These are phyloP conservation scores for Russula abietina DNA, from an alignment of 768 basidiomycete genomes.

Conservation along the genomic window DNA sequence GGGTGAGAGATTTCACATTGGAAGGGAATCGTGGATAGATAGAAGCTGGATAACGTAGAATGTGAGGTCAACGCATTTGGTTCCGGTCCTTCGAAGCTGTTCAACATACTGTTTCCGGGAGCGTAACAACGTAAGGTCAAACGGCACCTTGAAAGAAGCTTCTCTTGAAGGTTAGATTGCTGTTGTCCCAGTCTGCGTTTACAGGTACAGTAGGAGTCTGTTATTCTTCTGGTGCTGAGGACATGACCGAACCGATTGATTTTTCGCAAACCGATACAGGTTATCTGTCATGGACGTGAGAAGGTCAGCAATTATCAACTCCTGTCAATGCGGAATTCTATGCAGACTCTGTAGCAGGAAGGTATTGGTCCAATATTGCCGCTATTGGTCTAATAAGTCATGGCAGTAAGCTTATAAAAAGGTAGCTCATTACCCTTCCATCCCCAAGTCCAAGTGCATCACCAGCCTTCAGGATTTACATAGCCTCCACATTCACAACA, in stretches of 20 bases:
- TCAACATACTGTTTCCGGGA: slow-evolving; percentile 1
- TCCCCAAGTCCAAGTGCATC: slow-evolving; percentile 4
- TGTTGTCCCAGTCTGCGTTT: neutral
- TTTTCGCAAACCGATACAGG: neutral
- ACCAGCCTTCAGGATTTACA: slow-evolving; percentile 6
- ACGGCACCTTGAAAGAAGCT: neutral
- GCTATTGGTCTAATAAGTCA: neutral
- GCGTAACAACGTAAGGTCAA: neutral
- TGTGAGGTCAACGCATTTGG: neutral
- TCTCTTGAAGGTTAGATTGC: neutral
- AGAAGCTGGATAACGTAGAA: neutral
- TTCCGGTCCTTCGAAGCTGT: neutral
- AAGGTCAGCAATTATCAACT: neutral
- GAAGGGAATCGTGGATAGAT: neutral
- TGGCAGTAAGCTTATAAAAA: slow-evolving; percentile 3
- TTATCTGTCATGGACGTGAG: neutral
- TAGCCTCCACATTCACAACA: neutral
- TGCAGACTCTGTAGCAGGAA: slow-evolving; percentile 1
- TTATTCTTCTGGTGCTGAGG: neutral
- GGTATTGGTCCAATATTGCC: neutral
- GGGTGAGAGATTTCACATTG: neutral
- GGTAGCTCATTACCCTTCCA: neutral
- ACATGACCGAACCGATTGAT: neutral
- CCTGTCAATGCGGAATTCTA: slow-evolving; percentile 8
- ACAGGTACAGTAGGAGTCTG: neutral